Conservation (phyloP, 176 grass and related monocot genomes). For the Carex myosuroides region DNA sequence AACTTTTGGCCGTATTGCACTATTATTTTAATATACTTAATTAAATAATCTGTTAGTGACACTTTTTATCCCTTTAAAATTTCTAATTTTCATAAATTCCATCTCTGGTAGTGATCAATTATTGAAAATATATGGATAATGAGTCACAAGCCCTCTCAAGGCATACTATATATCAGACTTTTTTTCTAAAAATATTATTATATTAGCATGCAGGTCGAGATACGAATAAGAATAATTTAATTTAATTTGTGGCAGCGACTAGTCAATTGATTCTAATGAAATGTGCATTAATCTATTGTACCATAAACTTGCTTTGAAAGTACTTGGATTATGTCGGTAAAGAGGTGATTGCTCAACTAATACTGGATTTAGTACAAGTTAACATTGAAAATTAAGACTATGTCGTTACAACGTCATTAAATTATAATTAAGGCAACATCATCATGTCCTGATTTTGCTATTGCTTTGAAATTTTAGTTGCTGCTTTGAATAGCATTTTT, state of each 20-base stretch:
- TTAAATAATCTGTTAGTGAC: not conserved
- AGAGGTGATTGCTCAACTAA: conserved; percentile 7
- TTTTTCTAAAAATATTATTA: no score
- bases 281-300: not conserved
- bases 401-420: not conserved
- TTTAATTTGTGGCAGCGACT: no score
- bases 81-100: not conserved
- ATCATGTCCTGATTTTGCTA: not conserved
- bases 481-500: not conserved
- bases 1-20: conserved; percentile 14
- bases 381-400: not conserved
- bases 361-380: not conserved
- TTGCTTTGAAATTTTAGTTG: not conserved
- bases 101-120: not conserved
- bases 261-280: no score
- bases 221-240: no score
- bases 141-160: not conserved
- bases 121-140: not conserved
- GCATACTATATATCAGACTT: not conserved
- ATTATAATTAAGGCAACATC: not conserved
- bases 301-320: not conserved
- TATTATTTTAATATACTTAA: not conserved
- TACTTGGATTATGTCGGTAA: conserved; percentile 14
- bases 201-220: no score
- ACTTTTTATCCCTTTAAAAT: not conserved